Evolutionary conservation across 1,284 basidiomycete species (phyloP), one percentile per base, ranked within the genome.

Genomic region (Sporisorium exsertum): DNA sequence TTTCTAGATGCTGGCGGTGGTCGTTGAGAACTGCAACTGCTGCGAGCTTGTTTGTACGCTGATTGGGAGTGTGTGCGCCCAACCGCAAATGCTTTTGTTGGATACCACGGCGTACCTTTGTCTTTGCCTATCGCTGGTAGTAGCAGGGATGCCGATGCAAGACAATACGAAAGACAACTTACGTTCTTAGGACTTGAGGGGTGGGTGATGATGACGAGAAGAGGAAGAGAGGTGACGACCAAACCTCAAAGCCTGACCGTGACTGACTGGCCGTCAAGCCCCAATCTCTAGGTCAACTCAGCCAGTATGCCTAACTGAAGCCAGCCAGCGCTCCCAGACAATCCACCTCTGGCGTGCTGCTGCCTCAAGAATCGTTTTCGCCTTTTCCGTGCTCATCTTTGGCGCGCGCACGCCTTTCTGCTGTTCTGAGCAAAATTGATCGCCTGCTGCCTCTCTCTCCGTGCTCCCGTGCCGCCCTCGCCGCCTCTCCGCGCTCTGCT

Each of bases 151-250:
- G 51, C 24, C 29, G 55, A 37, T 10, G 32, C 33, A 24, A 32
- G 51, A 58, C 49, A 37, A 46, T 60, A n/a, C 22, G 59, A 37
- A 27, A 46, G 47, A 54, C 42, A 3, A 73, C 71, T 73, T 73
- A 73, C 71, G 53, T 73, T 58, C 10, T 47, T 67, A 67, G 64
- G 71, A 73, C 71, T 73, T 73, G 71, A 69, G 62, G 71, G 65
- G 55, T 58, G 54, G 72, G 62, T 66, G 72, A 74, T 74, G 72
- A 47, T 57, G 72, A 69, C 66, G 66, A 69, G 66, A 60, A 62
- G 65, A 69, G 66, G 59, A 58, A 62, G 63, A 42, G 43, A 53
- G 72, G 20, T 62, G 65, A 61, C 62, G 71, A 73, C 71, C 42
- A 69, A 56, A 58, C 56, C 62, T 69, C 58, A 60, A 73, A 73